Percentiles rank a stretch among this genome's conserved stretches.
Evolutionary conservation across 805 yeast species (phyloP).

Genomic region (Saccharomyces kudriavzevii): DNA sequence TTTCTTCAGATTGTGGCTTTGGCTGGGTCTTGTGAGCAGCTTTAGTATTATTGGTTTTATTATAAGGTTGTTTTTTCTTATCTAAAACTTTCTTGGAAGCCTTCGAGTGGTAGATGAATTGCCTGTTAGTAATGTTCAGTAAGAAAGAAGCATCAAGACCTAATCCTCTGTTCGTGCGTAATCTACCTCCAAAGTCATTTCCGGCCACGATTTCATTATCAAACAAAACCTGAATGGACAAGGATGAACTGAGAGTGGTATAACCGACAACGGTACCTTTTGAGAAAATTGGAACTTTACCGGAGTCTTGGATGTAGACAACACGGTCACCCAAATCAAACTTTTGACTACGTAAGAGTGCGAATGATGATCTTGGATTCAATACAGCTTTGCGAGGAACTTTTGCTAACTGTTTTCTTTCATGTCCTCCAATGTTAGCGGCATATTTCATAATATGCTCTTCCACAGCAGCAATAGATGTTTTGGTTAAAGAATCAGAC

Average conservation of each 20-base stretch:
- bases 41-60: slow-evolving; percentile 12
- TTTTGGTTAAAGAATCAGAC: slow-evolving; percentile 66
- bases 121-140: slow-evolving; percentile 66
- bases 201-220: slow-evolving; percentile 81
- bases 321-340: slow-evolving; percentile 88
- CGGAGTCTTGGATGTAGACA: slow-evolving; percentile 72
- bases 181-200: slow-evolving; percentile 67
- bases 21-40: slow-evolving; percentile 1
- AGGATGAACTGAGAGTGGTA: slow-evolving; percentile 43
- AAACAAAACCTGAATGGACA: slow-evolving; percentile 69
- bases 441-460: slow-evolving; percentile 42
- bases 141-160: slow-evolving; percentile 75
- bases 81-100: slow-evolving; percentile 40
- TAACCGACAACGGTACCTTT: slow-evolving; percentile 88
- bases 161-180: slow-evolving; percentile 72
- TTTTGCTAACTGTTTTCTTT: slow-evolving; percentile 56
- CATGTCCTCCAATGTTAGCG: slow-evolving; percentile 37
- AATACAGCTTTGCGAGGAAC: slow-evolving; percentile 81
- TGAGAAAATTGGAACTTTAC: slow-evolving; percentile 79
- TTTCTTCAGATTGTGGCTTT: slow-evolving; percentile 13
- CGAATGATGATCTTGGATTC: slow-evolving; percentile 64
- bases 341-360: slow-evolving; percentile 61
- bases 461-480: slow-evolving; percentile 63
- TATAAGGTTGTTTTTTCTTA: slow-evolving; percentile 21
- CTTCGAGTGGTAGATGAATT: slow-evolving; percentile 67